Base-by-base conservation (phyloP, 140 eudicot genomes). In the Anethum foeniculum region DNA sequence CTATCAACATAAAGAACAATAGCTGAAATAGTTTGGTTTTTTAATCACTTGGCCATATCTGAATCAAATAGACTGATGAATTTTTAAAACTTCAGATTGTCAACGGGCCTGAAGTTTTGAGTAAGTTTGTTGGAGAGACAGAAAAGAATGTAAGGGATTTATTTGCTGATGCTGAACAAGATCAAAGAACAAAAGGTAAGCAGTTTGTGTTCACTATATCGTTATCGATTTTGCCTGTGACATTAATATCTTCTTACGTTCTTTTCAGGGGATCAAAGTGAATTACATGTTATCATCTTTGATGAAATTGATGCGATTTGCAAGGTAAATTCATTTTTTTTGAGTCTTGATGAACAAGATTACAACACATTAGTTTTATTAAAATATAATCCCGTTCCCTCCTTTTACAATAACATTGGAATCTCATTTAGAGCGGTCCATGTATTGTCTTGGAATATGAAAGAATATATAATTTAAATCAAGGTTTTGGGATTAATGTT, bases 301-400 rank as follows among this genome's bases (percentile, higher is more conserved):
- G 99, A 94, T 85, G 99, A 94, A 86, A 94, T 92, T 85, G 99
- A 92, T 89, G 99, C 97, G 41, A 94, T 94, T 82, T 94, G 99
- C 82, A 94, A 94, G 96, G 97, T 93, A 75, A 83, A 77, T 77
- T 74, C 58, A 28, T 73, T 79, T 67, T 54, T 67, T 48, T 30
- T 5, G 18, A 71, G 75, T 77, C n/a, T 47, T 48, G 0, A 51
- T 38, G 48, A 78, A 54, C 25, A 15, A 52, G 49, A 72, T 13
- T 38, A 18, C 48, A 36, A 49, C 74, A 13, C 56, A 34, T 32
- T 19, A 16, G 79, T 75, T 75, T 28, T 39, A 47, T 75, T 18
- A 18, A 36, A 36, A 21, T 39, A 19, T 39, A 52, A 41, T 25
- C 4, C 1, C 15, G 32, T 44, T n/a, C 30, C 23, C 21, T 74